These are phyloP conservation scores for Penicillium sp. DNA, from an alignment of 2,329 filamentous ascomycete species.

Conservation along the genomic window DNA sequence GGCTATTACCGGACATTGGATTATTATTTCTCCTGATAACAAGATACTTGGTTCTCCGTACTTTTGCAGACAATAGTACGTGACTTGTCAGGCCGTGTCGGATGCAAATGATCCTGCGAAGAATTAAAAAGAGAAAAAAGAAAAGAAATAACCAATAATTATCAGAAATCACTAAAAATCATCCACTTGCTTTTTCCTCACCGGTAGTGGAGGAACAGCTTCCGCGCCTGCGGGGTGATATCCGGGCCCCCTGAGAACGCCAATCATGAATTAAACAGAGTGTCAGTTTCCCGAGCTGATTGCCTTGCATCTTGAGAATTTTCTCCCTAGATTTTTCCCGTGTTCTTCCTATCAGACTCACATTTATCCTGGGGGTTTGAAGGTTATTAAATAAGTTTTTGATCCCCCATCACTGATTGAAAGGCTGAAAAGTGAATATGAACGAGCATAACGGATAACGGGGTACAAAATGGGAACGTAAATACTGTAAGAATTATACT, in stretches of 20 bases:
- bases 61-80: neutral
- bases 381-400: too few relatives aligned
- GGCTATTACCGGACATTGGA: neutral
- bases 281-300: slow-evolving; percentile 27
- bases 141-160: neutral
- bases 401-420: neutral
- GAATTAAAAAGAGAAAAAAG: too few relatives aligned
- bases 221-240: slow-evolving; percentile 30
- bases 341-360: slow-evolving; percentile 17
- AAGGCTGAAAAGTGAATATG: neutral
- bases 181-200: slow-evolving; percentile 17
- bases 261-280: slow-evolving; percentile 25
- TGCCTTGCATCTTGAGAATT: slow-evolving; percentile 27
- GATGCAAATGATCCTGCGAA: neutral
- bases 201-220: slow-evolving; percentile 25
- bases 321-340: slow-evolving; percentile 19
- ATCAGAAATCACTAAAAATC: neutral
- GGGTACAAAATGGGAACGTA: neutral
- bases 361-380: neutral
- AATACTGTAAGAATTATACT: neutral
- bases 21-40: neutral
- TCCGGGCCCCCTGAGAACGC: slow-evolving; percentile 10
- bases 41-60: neutral
- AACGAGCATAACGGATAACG: neutral
- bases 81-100: neutral